Base-by-base conservation (phyloP, 1,284 basidiomycete genomes). In the Trametes sp. region DNA sequence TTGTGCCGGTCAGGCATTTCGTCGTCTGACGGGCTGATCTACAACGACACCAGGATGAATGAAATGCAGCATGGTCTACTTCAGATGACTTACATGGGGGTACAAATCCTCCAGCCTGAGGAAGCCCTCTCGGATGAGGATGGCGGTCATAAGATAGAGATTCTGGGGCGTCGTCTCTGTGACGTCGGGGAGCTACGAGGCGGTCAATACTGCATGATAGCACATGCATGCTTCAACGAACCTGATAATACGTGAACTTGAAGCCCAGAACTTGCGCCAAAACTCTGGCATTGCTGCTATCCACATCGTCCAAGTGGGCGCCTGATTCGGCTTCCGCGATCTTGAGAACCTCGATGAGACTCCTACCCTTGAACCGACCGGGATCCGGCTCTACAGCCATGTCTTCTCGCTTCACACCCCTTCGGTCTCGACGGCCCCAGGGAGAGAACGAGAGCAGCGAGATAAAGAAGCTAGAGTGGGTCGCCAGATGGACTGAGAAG, bases 251-350 rank as follows among this genome's bases (percentile, higher is more conserved):
- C 11, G 84, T 83, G 72, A 98, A 98, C 75, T 99, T 98, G 84
- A 98, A 98, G 23, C 97, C 97, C 14, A 99, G 81, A 1, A 98
- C 90, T 76, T 98, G 95, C 10, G 94, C 92, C 65, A 97, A 81
- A 16, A 95, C 90, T 51, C 88, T 78, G 69, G 91, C 75, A 65
- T 83, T 77, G 68, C 70, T 78, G 56, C 70, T 54, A 57, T 68
- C 50, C 61, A 71, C 31, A 71, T 59, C 31, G 52, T 63, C 44
- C 33, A 59, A 3, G 13, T 38, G 44, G 21, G 58, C 62, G 4
- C 69, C 70, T 4, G 70, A 58, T 38, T 61, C 53, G 19, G 54
- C 63, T 66, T 89, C 87, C 1, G 85, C 85, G 45, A 86, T 74
- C 33, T 72, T 69, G 56, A 94, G 74, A 16, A 93, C 78, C 63